Percentiles rank a stretch among this genome's conserved stretches.
Conservation (phyloP, 768 basidiomycete genomes). For the Favolaschia claudopus region DNA sequence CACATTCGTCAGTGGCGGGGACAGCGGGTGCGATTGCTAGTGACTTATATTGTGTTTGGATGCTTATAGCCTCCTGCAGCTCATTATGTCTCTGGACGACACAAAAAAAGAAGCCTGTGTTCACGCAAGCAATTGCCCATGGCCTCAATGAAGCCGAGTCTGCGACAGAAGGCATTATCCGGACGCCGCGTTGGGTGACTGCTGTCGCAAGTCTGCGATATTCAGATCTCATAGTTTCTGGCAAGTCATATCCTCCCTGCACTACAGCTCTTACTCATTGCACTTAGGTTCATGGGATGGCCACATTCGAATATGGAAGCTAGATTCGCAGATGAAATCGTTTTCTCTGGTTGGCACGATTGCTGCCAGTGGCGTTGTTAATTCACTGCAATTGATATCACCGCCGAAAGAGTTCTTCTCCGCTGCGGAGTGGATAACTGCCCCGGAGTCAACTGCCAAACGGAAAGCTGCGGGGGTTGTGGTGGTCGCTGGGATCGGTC, state of each 20-base stretch:
- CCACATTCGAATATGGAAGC: slow-evolving; percentile 87
- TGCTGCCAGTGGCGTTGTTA: slow-evolving; percentile 80
- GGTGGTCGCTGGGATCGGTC: slow-evolving; percentile 82
- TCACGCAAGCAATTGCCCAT: slow-evolving; percentile 86
- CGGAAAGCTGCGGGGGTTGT: slow-evolving; percentile 46
- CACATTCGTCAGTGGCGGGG: slow-evolving; percentile 92
- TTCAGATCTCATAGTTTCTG: slow-evolving; percentile 90
- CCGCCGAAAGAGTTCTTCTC: slow-evolving; percentile 58
- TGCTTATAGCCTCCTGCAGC: slow-evolving; percentile 47
- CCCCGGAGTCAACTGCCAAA: slow-evolving; percentile 26
- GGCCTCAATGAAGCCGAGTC: slow-evolving; percentile 78
- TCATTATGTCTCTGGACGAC: slow-evolving; percentile 94
- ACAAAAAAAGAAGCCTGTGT: slow-evolving; percentile 94
- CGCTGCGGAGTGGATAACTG: slow-evolving; percentile 42
- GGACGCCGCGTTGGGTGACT: slow-evolving; percentile 91
- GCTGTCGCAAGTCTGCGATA: slow-evolving; percentile 83
- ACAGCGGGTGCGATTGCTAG: slow-evolving; percentile 96
- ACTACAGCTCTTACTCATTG: not conserved
- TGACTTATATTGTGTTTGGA: slow-evolving; percentile 23
- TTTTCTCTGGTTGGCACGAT: slow-evolving; percentile 75
- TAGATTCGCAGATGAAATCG: slow-evolving; percentile 79
- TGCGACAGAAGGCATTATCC: slow-evolving; percentile 76
- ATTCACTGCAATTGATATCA: slow-evolving; percentile 84
- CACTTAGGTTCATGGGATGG: slow-evolving; percentile 92
- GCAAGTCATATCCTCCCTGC: slow-evolving; percentile 48